Base-by-base conservation (phyloP, 1,139 yeast genomes). In the Kurtzmaniella quercitrusa region DNA sequence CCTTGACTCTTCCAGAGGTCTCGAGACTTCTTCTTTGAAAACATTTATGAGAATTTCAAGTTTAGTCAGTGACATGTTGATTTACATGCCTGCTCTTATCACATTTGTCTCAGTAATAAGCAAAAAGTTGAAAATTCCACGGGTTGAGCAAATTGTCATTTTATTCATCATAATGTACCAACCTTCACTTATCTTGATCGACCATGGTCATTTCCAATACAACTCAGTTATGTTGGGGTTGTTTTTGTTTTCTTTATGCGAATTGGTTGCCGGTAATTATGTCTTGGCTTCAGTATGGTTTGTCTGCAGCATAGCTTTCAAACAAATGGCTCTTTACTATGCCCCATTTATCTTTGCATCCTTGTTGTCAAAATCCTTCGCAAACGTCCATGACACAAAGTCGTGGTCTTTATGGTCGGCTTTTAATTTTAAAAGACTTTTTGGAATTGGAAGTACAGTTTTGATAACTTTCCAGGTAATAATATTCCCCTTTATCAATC, bases 181-280 rank as follows among this genome's bases (percentile, higher is more conserved):
- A 58, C 97, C 98, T 0, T 76, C 87, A 4, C 70, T 93, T 49
- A 76, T 87, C 38, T 71, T 94, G 45, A 82, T 94, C 44, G 99
- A 94, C 59, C 97, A 94, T 62, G 98, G 98, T 9, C 98, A 94
- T 64, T 94, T 93, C 65, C 98, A 94, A 65, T 91, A 81, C 65
- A 93, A 94, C 56, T 79, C 91, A 0, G 95, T 93, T 15, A 93
- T 94, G 98, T 76, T 94, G 40, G 98, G 98, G 0, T 68, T 88
- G 30, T 74, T 91, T 12, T 68, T 93, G 30, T 68, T 82, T 48
- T 74, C 95, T 0, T 66, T 89, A 33, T 79, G 80, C 44, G 83
- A 83, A 49, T 67, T 91, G 41, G 62, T 86, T 36, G 76, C 80
- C 45, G 85, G 82, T 33, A 78, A 80, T 53, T 74, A 81, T 44